Base-by-base conservation (phyloP, 345 rosid genomes). In the Boechera retrofracta region DNA sequence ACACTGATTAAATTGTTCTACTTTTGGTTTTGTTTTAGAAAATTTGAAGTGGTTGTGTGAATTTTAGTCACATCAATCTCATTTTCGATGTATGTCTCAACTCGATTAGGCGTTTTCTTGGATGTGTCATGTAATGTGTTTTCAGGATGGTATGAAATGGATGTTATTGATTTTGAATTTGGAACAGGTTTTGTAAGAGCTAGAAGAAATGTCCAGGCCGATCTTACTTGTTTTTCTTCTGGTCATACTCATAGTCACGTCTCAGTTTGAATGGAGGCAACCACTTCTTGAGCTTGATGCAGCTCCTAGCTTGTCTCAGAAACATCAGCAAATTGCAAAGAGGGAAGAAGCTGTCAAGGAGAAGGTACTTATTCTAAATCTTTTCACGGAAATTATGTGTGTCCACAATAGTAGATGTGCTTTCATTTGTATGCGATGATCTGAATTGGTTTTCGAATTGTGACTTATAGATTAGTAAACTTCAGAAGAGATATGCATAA, bases 221-320 rank as follows among this genome's bases (percentile, higher is more conserved):
- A 83, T 94, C 82, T 28, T 94, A 42, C 89, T 94, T 0, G 93
- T 88, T 15, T 94, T 87, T 81, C 85, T 94, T 36, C 83, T 91
- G 73, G 77, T 94, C 10, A 75, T 89, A 80, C 89, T 91, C 47
- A 86, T 94, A 49, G 87, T 90, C 45, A 91, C 98, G 21, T 91
- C 93, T 63, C 97, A 90, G 59, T 94, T 94, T 64, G 98, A 94
- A 75, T 94, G 98, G 98, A 89, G 89, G 71, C 96, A 91, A 74
- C 96, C 86, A 39, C 89, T 91, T 49, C 83, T 91, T 70, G 98
- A 94, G 77, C 77, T 83, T 56, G 97, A 89, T 38, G 42, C 81
- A 6, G 65, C 82, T 59, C 86, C 89, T 4, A 81, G 78, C 24
- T 59, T 83, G 52, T 67, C 84, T 65, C 89, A 84, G 58, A 90